phyloP scores from a whole-genome alignment of 202 grass and related monocot genomes.

The Cymbopogon flexuosus region DNA sequence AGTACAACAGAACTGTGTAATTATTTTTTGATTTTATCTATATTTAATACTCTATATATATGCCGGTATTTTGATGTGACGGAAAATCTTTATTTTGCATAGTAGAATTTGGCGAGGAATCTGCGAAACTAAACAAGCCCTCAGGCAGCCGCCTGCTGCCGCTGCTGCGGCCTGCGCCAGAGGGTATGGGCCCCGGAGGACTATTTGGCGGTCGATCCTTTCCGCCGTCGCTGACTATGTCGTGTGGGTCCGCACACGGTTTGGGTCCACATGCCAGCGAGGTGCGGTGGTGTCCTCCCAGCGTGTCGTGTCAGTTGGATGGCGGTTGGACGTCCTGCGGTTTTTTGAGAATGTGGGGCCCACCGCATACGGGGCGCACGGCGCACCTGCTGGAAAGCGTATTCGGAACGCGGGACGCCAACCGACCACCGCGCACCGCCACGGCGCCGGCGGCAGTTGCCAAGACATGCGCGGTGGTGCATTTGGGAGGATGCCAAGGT shows the following conservation, averaged over 20 bases:
- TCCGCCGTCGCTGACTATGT: neutral
- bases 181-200: neutral
- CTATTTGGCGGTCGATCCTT: neutral
- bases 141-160: neutral
- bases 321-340: neutral
- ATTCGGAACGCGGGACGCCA: too few relatives aligned
- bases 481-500: neutral
- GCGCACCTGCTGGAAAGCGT: neutral
- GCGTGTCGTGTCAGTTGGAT: neutral
- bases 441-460: neutral
- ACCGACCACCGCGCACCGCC: neutral
- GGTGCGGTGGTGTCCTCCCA: too few relatives aligned
- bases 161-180: neutral
- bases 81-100: too few relatives aligned
- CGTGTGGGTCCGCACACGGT: neutral
- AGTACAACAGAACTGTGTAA: too few relatives aligned
- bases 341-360: neutral
- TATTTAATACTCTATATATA: too few relatives aligned
- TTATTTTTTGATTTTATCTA: too few relatives aligned
- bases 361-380: neutral
- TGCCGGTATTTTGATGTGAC: too few relatives aligned
- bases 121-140: too few relatives aligned
- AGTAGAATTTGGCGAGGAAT: too few relatives aligned
- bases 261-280: neutral
- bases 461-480: neutral